Evolutionary conservation across 495 filamentous ascomycete species (phyloP).

Genomic region (Hypoxylon perforatum): DNA sequence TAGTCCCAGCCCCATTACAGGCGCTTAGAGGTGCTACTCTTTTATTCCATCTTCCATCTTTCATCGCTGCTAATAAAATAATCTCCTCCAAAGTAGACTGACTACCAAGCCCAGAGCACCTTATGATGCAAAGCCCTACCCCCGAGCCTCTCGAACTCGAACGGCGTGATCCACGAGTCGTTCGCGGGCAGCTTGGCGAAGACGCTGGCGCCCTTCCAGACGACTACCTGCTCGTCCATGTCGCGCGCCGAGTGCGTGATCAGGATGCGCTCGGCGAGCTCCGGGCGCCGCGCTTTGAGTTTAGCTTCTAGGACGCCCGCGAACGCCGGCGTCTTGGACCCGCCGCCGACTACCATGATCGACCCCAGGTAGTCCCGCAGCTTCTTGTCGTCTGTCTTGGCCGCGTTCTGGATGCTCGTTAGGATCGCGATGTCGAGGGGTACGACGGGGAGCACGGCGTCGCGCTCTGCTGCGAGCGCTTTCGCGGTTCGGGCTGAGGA

Average conservation of each 20-base stretch:
- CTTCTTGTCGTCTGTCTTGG: constrained; percentile 90
- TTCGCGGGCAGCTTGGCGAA: constrained; percentile 94
- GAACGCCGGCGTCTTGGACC: constrained; percentile 81
- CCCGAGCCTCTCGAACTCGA: constrained; percentile 90
- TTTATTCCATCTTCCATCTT: no score
- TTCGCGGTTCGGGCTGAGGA: constrained; percentile 58
- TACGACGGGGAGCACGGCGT: constrained; percentile 81
- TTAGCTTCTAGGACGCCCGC: constrained; percentile 82
- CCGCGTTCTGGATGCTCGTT: constrained; percentile 85
- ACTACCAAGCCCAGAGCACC: constrained; percentile 77
- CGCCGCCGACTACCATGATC: constrained; percentile 96
- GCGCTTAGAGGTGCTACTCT: no score
- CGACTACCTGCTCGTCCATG: constrained; percentile 92
- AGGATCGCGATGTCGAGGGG: constrained; percentile 91
- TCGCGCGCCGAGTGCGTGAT: constrained; percentile 90
- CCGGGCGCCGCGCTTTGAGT: constrained; percentile 74
- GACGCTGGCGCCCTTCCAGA: constrained; percentile 97
- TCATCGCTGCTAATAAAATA: no score
- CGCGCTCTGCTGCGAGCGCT: constrained; percentile 72
- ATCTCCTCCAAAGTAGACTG: no score
- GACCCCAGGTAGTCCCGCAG: constrained; percentile 89
- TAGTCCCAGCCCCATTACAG: no score
- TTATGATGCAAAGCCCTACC: constrained; percentile 84
- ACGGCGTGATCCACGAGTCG: constrained; percentile 90
- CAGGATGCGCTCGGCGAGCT: constrained; percentile 82